Percentiles rank a stretch among this genome's conserved stretches.
Conservation (phyloP, 768 basidiomycete genomes). For the Daedalea quercina region DNA sequence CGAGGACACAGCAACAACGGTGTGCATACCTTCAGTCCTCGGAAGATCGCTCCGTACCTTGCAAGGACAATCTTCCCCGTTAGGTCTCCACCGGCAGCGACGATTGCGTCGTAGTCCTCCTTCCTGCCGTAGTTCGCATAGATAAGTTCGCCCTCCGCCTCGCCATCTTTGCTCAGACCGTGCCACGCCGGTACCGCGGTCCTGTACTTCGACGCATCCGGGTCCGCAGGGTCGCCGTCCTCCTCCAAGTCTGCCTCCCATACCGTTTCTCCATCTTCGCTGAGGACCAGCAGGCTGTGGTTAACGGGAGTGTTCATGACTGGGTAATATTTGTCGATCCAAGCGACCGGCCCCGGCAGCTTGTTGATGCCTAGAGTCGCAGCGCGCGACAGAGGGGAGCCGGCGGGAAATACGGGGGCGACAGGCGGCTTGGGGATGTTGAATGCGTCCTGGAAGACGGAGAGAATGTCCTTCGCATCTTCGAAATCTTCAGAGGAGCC, state of each 20-base stretch:
- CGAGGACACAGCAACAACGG: background rate
- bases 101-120: constrained; percentile 65
- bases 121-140: constrained; percentile 80
- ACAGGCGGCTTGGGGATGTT: constrained; percentile 41
- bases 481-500: constrained; percentile 48
- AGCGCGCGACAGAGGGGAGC: constrained; percentile 55
- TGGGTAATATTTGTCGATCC: constrained; percentile 88
- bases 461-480: constrained; percentile 60
- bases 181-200: constrained; percentile 76
- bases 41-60: constrained; percentile 74
- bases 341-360: constrained; percentile 50
- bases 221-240: constrained; percentile 66
- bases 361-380: constrained; percentile 50
- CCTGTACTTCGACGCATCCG: constrained; percentile 60
- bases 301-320: constrained; percentile 75
- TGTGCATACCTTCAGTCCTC: constrained; percentile 73
- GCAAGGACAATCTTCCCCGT: constrained; percentile 73
- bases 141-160: constrained; percentile 62
- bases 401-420: constrained; percentile 64
- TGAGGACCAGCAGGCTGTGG: constrained; percentile 60
- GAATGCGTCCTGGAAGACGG: constrained; percentile 61
- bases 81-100: constrained; percentile 59
- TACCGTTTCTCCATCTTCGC: constrained; percentile 45
- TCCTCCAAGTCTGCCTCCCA: constrained; percentile 77
- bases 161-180: constrained; percentile 72